phyloP scores from a whole-genome alignment of 768 basidiomycete species.

The Boletus rubroflammeus region DNA sequence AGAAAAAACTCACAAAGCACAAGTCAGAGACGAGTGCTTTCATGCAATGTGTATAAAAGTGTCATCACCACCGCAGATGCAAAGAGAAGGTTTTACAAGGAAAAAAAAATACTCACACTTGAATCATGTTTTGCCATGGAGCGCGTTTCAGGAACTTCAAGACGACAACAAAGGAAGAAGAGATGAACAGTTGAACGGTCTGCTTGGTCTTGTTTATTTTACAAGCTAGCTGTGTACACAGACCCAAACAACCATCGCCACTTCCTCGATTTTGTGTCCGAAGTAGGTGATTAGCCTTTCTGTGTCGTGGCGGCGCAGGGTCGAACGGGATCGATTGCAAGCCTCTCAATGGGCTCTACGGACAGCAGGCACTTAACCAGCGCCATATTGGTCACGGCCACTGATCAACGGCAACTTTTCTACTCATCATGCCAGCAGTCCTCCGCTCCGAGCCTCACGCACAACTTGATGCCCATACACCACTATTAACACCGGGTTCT shows the following conservation, averaged over 20 bases:
- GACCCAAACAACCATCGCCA: constrained; percentile 13
- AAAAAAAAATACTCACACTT: constrained; percentile 18
- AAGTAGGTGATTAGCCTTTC: background rate
- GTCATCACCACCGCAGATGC: constrained; percentile 45
- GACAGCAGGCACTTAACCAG: background rate
- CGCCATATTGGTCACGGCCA: background rate
- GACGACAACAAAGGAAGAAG: background rate
- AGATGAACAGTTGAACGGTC: background rate
- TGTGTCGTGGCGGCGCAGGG: background rate
- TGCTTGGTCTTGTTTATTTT: constrained; percentile 22
- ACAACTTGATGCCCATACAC: background rate
- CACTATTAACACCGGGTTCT: background rate
- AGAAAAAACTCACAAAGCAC: constrained; percentile 56
- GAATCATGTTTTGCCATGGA: background rate
- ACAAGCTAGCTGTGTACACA: background rate
- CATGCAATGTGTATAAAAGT: constrained; percentile 74
- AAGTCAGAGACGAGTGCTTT: constrained; percentile 43
- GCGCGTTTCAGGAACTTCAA: no score
- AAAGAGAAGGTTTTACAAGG: background rate
- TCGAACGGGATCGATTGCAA: background rate
- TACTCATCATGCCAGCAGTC: background rate
- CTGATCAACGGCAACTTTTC: background rate
- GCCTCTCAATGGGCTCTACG: background rate
- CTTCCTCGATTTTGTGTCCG: constrained; percentile 1
- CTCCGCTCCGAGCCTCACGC: constrained; percentile 3